These are phyloP conservation scores for Senna tora DNA, from an alignment of 306 rosid species.

Conservation along the genomic window DNA sequence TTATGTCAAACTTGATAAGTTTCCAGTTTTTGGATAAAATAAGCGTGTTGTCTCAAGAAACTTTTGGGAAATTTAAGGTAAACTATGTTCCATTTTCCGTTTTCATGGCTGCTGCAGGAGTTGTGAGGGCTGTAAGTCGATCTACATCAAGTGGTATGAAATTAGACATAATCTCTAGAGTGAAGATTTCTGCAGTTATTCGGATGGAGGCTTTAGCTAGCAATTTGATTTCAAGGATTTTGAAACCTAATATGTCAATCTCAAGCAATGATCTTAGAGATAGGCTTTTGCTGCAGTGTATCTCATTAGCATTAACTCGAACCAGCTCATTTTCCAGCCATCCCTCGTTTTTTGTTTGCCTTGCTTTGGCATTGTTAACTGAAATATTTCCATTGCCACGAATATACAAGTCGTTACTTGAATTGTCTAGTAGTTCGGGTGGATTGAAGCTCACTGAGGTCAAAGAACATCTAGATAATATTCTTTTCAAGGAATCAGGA, in stretches of 20 bases:
- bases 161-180: conserved; percentile 44
- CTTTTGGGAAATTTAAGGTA: conserved; percentile 52
- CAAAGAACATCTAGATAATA: conserved; percentile 61
- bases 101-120: conserved; percentile 85
- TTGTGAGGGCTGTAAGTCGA: conserved; percentile 57
- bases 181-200: conserved; percentile 54
- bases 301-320: conserved; percentile 69
- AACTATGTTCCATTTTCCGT: conserved; percentile 58
- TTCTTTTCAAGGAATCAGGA: conserved; percentile 85
- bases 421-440: conserved; percentile 37
- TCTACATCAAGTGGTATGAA: conserved; percentile 44
- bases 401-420: conserved; percentile 50
- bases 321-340: conserved; percentile 58
- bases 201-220: conserved; percentile 57
- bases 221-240: conserved; percentile 45
- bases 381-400: conserved; percentile 76
- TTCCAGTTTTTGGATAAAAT: conserved; percentile 52
- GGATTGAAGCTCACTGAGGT: conserved; percentile 50
- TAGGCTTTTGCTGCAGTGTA: conserved; percentile 66
- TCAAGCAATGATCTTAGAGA: conserved; percentile 33
- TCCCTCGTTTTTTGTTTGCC: conserved; percentile 61
- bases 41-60: conserved; percentile 39
- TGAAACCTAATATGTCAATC: conserved; percentile 20
- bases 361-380: conserved; percentile 66
- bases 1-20: conserved; percentile 55